Conservation (phyloP, 2,329 filamentous ascomycete species). For the Acrocalymma vagum region DNA sequence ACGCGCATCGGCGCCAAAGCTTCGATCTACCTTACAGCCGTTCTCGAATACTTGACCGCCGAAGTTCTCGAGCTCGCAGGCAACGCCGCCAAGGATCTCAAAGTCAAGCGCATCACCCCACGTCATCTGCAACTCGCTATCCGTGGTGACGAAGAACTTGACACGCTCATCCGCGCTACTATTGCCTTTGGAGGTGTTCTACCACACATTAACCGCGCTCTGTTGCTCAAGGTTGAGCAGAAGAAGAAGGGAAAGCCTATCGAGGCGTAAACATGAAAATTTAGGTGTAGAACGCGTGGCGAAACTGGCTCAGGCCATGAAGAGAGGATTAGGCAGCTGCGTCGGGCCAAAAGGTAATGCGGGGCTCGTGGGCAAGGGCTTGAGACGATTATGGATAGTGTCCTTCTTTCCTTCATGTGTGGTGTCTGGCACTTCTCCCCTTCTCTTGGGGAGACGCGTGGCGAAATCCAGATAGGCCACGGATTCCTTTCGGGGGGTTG, state of each 20-base stretch:
- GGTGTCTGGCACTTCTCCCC: constrained; percentile 18
- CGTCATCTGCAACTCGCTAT: constrained; percentile 98
- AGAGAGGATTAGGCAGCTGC: constrained; percentile 5
- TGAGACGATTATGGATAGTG: constrained; percentile 14
- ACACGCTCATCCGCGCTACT: constrained; percentile 95
- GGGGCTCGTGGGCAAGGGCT: constrained; percentile 6
- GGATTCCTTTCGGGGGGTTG: constrained; percentile 16
- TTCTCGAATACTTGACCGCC: constrained; percentile 96
- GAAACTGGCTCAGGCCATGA: constrained; percentile 8
- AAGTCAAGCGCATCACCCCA: constrained; percentile 99
- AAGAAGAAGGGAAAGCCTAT: constrained; percentile 84
- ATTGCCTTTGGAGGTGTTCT: constrained; percentile 98
- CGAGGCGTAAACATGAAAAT: constrained; percentile 31
- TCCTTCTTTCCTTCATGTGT: constrained; percentile 25
- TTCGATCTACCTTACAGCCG: constrained; percentile 96
- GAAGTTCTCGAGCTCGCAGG: constrained; percentile 98
- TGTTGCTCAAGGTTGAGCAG: constrained; percentile 95
- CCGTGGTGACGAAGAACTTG: constrained; percentile 96
- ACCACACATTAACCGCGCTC: constrained; percentile 97
- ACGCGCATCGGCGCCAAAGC: constrained; percentile 99
- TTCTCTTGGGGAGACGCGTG: constrained; percentile 12
- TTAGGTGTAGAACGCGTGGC: constrained; percentile 9
- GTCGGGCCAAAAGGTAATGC: constrained; percentile 2
- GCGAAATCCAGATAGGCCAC: constrained; percentile 12
- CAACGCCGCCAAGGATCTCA: constrained; percentile 98